These are phyloP conservation scores for Saccharomyces hybrid DNA, from an alignment of 1,139 yeast genomes.

Conservation along the genomic window DNA sequence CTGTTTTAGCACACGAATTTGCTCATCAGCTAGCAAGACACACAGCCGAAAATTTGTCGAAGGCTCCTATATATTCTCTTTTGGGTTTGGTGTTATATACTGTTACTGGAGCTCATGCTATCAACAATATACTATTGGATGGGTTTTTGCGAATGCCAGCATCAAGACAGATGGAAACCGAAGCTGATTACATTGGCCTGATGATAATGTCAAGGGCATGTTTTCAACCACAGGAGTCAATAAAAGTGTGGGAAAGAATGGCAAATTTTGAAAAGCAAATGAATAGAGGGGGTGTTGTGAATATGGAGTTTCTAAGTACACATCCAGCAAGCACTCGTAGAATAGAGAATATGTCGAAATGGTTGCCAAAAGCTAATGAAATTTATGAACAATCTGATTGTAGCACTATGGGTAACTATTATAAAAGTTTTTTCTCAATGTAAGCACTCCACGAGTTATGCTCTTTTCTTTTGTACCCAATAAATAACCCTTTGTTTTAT, in stretches of 20 bases:
- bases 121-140: slow-evolving; percentile 50
- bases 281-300: slow-evolving; percentile 30
- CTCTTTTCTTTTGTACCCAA: not conserved
- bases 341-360: slow-evolving; percentile 55
- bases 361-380: slow-evolving; percentile 65
- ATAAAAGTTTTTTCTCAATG: not conserved
- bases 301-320: slow-evolving; percentile 66
- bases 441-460: not conserved
- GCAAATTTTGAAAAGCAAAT: slow-evolving; percentile 42
- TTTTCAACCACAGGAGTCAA: slow-evolving; percentile 66
- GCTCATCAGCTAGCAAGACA: slow-evolving; percentile 94
- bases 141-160: slow-evolving; percentile 72
- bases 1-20: slow-evolving; percentile 86
- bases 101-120: slow-evolving; percentile 44
- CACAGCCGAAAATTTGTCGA: slow-evolving; percentile 70
- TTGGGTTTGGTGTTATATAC: slow-evolving; percentile 45
- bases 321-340: slow-evolving; percentile 83
- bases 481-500: not conserved
- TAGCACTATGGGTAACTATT: slow-evolving; percentile 7
- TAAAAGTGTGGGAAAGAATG: slow-evolving; percentile 81
- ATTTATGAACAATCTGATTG: slow-evolving; percentile 29
- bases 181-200: slow-evolving; percentile 91
- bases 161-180: slow-evolving; percentile 87
- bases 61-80: slow-evolving; percentile 51
- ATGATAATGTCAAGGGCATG: slow-evolving; percentile 90